Base-by-base conservation (phyloP, 2,329 filamentous ascomycete genomes). In the Sporothrix curviconia region DNA sequence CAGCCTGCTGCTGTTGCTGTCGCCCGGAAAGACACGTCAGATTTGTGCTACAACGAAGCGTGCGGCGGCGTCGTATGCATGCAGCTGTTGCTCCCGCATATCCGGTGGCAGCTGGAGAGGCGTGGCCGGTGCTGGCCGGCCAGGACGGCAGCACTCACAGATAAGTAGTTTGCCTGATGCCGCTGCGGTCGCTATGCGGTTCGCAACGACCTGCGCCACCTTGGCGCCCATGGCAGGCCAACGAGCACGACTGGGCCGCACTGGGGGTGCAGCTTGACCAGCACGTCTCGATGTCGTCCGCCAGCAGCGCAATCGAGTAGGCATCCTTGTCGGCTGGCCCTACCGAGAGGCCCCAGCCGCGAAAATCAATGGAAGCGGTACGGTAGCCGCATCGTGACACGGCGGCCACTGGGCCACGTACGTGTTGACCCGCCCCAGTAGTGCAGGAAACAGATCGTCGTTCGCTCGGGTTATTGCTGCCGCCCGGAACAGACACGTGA, bases 161-260 rank as follows among this genome's bases (percentile, higher is more conserved):
- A 19, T 32, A 19, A 4, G 3, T 3, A 12, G 47, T 39, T 17
- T 17, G n/a, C n/a, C n/a, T 43, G 19, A 25, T 9, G 40, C 7
- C 19, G 19, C 17, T 28, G 17, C 12, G 4, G 12, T 17, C 5
- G 15, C 12, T 61, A 43, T 37, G 11, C 54, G 43, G 28, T 61
- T 60, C 1, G 62, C 64, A 11, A 66, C 58, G 12, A 66, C 56
- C 19, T 72, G 64, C 0, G 68, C 66, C 2, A 74, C 67, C 53
- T 74, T 74, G 15, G 66, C 71, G 3, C 72, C 72, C 72, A 74
- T 74, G 0, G 70, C 60, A 73, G 68, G 2, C 70, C 70, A 37
- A 72, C 57, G 3, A 73, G 60, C 19, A 73, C 59, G 37, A 72
- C 64, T 1, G 66, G 63, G 6, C 64, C 9, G 34, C 5, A 65